Evolutionary conservation across 2,329 filamentous ascomycete genomes (phyloP), one percentile per base, ranked within the genome.

Genomic region (Lojkania enalia): DNA sequence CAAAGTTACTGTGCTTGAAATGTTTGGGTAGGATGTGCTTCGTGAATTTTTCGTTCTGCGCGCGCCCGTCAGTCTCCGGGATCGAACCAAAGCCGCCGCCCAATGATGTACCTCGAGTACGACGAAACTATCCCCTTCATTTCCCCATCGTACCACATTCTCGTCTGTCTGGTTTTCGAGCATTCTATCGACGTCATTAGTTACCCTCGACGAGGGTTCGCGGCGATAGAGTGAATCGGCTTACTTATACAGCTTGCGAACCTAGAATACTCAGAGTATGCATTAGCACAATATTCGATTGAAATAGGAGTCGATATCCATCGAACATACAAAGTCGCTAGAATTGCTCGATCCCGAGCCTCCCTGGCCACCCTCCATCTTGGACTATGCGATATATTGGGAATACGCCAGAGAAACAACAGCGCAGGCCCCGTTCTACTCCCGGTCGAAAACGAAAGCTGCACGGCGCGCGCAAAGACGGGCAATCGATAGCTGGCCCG

Each of bases 1-100:
- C 91, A 75, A 96, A 96, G 70, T 96, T 96, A 80, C 90, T 95
- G 74, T 97, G 94, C 73, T 99, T 99, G 78, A 99, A 99, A 64
- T 97, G 90, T 68, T 97, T 96, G 2, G 94, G 94, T 13, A 99
- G 82, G 60, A 99, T 95, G 29, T 88, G 87, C 70, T 96, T 96
- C 16, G 94, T 97, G 66, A 99, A 99, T 71, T 95, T 96, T 70
- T 97, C 92, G 71, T 95, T 95, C 92, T 96, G 69, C 35, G 31
- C 37, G 32, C 27, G 12, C 13, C 27, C 13, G 48, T 67, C 44
- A 66, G 54, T n/a, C 7, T 27, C 23, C 16, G 30, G 9, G 7
- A 16, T 33, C 9, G 7, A 7, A 11, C 7, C 15, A 33, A 11
- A 9, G 9, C 6, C 15, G 30, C 7, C 15, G 15, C 30, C 30